Conservation (phyloP, 805 yeast genomes). For the Ogataea methylovora region DNA sequence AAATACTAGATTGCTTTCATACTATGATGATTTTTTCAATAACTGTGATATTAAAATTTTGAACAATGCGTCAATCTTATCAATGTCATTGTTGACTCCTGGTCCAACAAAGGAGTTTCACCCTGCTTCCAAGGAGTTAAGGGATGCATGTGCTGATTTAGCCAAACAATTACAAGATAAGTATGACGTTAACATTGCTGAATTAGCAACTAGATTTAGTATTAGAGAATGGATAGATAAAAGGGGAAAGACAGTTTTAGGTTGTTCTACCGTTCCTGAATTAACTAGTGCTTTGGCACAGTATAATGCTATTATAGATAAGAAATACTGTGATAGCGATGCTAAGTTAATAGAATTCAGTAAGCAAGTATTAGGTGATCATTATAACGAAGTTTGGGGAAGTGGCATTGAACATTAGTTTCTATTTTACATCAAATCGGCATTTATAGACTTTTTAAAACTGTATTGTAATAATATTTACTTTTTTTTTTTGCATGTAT, state of each 20-base stretch:
- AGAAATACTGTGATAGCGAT: constrained; percentile 34
- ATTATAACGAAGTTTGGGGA: constrained; percentile 61
- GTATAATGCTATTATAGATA: constrained; percentile 40
- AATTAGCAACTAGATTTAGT: constrained; percentile 73
- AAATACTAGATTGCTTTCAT: constrained; percentile 46
- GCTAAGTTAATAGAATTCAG: constrained; percentile 33
- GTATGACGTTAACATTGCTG: constrained; percentile 63
- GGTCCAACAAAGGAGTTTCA: constrained; percentile 68
- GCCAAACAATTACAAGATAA: constrained; percentile 29
- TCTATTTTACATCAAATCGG: background rate
- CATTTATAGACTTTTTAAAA: background rate
- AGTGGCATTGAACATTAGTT: constrained; percentile 23
- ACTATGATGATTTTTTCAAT: constrained; percentile 38
- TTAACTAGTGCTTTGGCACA: constrained; percentile 53
- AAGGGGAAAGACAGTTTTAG: constrained; percentile 64
- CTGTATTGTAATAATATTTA: too few species aligned
- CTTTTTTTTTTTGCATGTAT: too few species aligned
- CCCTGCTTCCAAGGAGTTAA: constrained; percentile 62
- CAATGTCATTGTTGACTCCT: constrained; percentile 78
- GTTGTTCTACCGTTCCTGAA: constrained; percentile 62
- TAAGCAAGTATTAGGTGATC: constrained; percentile 39
- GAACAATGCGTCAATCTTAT: constrained; percentile 78
- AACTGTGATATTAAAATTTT: constrained; percentile 51
- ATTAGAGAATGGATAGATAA: constrained; percentile 45
- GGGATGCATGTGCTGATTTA: constrained; percentile 40